These are phyloP conservation scores for Sporothrix curviconia DNA, from an alignment of 2,329 filamentous ascomycete species.

Conservation along the genomic window DNA sequence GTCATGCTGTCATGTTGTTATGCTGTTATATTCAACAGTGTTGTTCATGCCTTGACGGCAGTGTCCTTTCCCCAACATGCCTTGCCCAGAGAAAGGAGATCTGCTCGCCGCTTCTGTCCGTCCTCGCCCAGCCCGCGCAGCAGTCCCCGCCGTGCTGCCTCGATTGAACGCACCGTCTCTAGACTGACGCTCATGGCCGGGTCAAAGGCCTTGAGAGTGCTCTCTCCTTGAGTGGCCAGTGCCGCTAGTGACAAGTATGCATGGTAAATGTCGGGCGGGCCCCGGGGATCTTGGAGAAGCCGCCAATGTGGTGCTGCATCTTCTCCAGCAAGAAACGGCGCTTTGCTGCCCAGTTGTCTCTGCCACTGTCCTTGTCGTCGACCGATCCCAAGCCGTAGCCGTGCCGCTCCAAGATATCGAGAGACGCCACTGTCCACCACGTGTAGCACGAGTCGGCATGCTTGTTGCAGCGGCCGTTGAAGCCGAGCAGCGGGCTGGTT, in stretches of 20 bases:
- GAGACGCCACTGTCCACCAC: conserved; percentile 77
- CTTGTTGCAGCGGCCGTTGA: conserved; percentile 90
- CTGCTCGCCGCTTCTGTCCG: neutral
- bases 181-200: conserved; percentile 68
- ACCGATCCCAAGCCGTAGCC: conserved; percentile 11
- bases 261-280: conserved; percentile 75
- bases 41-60: neutral
- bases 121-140: conserved; percentile 15
- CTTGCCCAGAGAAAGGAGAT: conserved; percentile 6
- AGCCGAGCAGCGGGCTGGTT: conserved; percentile 46
- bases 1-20: neutral
- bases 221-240: conserved; percentile 65
- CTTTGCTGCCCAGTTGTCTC: conserved; percentile 51
- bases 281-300: conserved; percentile 67
- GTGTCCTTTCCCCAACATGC: conserved; percentile 3
- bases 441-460: conserved; percentile 90
- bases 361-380: conserved; percentile 36
- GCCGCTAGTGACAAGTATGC: conserved; percentile 81
- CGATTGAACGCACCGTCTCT: conserved; percentile 46
- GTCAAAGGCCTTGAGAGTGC: conserved; percentile 64
- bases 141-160: conserved; percentile 37
- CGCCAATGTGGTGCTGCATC: conserved; percentile 79
- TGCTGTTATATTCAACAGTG: neutral
- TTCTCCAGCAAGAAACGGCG: conserved; percentile 76
- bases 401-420: conserved; percentile 30